Evolutionary conservation across 352 stramenopile species (phyloP), one percentile per base, ranked within the genome.

Genomic region (Pythium oligandrum): DNA sequence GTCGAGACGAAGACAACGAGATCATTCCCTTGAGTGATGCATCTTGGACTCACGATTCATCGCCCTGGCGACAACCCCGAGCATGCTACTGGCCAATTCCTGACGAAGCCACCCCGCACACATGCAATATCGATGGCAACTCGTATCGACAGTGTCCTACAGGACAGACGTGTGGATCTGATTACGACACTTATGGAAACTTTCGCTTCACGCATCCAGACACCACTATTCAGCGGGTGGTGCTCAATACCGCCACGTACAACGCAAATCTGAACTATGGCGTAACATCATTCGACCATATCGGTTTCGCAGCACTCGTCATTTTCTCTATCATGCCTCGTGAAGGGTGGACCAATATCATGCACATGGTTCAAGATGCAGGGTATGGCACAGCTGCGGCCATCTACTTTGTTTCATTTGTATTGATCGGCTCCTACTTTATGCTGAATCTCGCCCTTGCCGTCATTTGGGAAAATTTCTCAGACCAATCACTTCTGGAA

Each of bases 81-180:
- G 44, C 89, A 43, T 98, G 90, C 57, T 96, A 93, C 55, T 98
- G 90, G 91, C 89, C 89, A 0, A 63, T 97, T 48, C 85, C 94
- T 47, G 55, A 78, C 5, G 86, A 97, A 57, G 61, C 59, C 8
- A 59, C 57, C 3, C 53, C 63, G 48, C 64, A 78, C 46, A 74
- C 80, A 1, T 86, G 92, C 35, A 90, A 86, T 39, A 57, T 78
- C 4, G 47, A 68, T 34, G 53, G 67, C 10, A 40, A 52, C 6
- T 38, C 63, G 4, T 71, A 70, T 44, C 68, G 73, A 4, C 53
- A 57, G 35, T 86, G 75, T 11, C 63, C 73, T 3, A 9, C 3
- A 3, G 40, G 10, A 35, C 49, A 75, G 51, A 82, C 64, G 8
- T 90, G 77, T 53, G 73, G 83, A 34, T 89, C 78, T 0, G 68